Evolutionary conservation across 768 basidiomycete genomes (phyloP), one percentile per base, ranked within the genome.

Genomic region (Cyclocybe aegerita): DNA sequence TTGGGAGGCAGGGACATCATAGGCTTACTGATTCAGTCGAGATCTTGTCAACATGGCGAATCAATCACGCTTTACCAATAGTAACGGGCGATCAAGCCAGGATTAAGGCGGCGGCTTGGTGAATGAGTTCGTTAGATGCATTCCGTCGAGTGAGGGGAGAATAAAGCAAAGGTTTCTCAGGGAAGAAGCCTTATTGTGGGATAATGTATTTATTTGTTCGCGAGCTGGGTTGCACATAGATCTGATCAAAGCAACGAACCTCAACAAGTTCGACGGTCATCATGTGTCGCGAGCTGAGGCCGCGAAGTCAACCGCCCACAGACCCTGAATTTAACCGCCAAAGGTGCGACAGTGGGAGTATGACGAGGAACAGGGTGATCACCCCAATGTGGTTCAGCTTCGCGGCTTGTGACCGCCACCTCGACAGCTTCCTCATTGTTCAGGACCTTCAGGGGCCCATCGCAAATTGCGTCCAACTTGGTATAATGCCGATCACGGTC

Each of bases 121-220:
- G 4, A 39, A 39, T 12, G 33, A 23, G 46, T 37, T 4, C 37
- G 15, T 38, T 16, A 23, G 31, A 30, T 23, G 3, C 16, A n/a
- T 42, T 42, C 16, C 31, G 17, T 40, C 14, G 39, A 34, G 10
- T 7, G 33, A 7, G 32, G 39, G 35, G 29, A 14, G 43, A 40
- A 23, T 23, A 23, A 23, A 23, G 23, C 5, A 23, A 23, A 23
- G 23, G 5, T 23, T 30, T 14, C n/a, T 40, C 36, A 32, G 30
- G 54, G 48, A 29, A 31, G 30, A 45, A 62, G 38, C 54, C 60
- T 60, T 56, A 50, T 56, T 60, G 60, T 63, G 62, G 55, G 56
- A 63, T 32, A 46, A 38, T 48, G 46, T 45, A 50, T 29, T 49
- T 42, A 48, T 49, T 50, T 35, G 39, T 52, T n/a, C 16, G 44